phyloP scores from a whole-genome alignment of 1,139 yeast genomes.

The Yamadazyma siamensis region DNA sequence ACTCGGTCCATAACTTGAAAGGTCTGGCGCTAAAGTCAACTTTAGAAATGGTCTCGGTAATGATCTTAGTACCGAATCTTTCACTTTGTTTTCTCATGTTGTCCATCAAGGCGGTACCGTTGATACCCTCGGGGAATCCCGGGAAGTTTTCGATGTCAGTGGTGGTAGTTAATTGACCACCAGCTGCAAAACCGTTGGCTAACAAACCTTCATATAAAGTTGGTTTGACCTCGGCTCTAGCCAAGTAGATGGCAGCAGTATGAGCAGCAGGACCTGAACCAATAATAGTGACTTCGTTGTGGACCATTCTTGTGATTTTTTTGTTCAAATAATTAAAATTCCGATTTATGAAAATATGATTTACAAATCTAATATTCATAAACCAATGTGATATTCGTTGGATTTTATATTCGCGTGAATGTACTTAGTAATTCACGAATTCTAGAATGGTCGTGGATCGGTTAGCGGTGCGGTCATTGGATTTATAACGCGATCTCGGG shows the following conservation, averaged over 20 bases:
- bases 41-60: slow-evolving; percentile 91
- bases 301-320: slow-evolving; percentile 57
- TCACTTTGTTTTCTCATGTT: slow-evolving; percentile 85
- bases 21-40: slow-evolving; percentile 85
- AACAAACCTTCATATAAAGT: slow-evolving; percentile 92
- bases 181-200: slow-evolving; percentile 98
- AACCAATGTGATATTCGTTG: slow-evolving; percentile 1
- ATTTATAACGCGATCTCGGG: no score
- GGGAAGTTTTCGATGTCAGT: slow-evolving; percentile 98
- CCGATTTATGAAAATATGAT: not conserved
- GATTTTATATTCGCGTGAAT: slow-evolving; percentile 6
- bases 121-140: slow-evolving; percentile 94
- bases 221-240: slow-evolving; percentile 96
- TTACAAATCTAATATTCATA: slow-evolving; percentile 2
- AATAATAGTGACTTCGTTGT: slow-evolving; percentile 84
- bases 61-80: slow-evolving; percentile 86
- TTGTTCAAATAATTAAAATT: slow-evolving; percentile 1
- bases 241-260: slow-evolving; percentile 95
- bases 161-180: slow-evolving; percentile 97
- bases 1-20: slow-evolving; percentile 96
- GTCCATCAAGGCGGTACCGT: slow-evolving; percentile 87
- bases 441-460: no score
- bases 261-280: slow-evolving; percentile 99
- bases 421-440: slow-evolving; percentile 4
- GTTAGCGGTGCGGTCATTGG: no score